Conservation (phyloP, 2,329 filamentous ascomycete species). For the Microascus cirrosus region DNA sequence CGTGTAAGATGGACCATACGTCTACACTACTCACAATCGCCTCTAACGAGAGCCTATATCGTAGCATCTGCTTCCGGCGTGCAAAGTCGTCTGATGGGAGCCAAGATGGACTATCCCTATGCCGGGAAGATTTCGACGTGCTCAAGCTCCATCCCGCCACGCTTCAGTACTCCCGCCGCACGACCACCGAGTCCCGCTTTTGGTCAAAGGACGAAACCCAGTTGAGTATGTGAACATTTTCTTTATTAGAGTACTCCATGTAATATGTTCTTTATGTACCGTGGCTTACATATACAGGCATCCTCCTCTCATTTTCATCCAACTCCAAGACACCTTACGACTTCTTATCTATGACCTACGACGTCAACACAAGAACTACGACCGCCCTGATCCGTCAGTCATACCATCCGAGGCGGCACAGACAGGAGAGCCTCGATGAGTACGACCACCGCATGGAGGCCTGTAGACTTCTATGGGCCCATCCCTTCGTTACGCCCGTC, state of each 20-base stretch:
- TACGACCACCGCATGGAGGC: conserved; percentile 33
- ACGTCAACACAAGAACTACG: conserved; percentile 22
- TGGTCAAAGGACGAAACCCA: conserved; percentile 25
- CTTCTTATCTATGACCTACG: conserved; percentile 34
- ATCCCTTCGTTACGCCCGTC: conserved; percentile 31
- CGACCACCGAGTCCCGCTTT: conserved; percentile 26
- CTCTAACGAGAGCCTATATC: neutral
- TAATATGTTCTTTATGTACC: neutral
- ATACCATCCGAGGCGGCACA: conserved; percentile 27
- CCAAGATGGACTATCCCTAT: conserved; percentile 23
- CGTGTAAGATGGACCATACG: conserved; percentile 14
- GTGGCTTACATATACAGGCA: conserved; percentile 13
- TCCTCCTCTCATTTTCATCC: conserved; percentile 32
- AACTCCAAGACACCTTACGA: conserved; percentile 32
- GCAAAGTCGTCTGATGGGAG: conserved; percentile 17
- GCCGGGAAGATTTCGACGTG: conserved; percentile 19
- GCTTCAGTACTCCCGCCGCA: conserved; percentile 24
- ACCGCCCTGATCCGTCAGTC: conserved; percentile 31
- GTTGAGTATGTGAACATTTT: conserved; percentile 14
- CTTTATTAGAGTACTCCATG: too few species aligned
- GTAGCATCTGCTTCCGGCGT: conserved; percentile 23
- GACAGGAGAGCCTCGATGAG: conserved; percentile 27
- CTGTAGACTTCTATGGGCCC: conserved; percentile 30
- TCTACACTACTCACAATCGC: neutral
- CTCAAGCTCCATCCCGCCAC: conserved; percentile 26